phyloP scores from a whole-genome alignment of 1,284 basidiomycete species.

The Cryptococcus wingfieldii region DNA sequence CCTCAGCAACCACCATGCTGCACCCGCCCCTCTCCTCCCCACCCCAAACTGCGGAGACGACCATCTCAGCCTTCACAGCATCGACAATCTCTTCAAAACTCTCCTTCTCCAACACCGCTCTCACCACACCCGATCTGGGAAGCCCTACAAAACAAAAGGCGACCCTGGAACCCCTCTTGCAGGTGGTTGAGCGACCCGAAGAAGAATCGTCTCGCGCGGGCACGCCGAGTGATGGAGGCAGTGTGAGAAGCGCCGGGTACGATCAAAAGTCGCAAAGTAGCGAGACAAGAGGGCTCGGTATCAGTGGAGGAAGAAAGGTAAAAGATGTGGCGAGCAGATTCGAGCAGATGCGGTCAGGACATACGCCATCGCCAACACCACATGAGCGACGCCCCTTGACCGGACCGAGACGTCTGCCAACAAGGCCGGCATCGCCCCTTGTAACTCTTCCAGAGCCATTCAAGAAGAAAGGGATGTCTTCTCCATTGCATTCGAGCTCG shows the following conservation, averaged over 20 bases:
- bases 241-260: neutral
- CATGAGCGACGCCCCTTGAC: neutral
- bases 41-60: constrained; percentile 20
- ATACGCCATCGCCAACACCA: neutral
- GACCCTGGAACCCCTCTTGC: constrained; percentile 19
- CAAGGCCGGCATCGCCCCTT: neutral
- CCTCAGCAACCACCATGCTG: neutral
- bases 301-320: constrained; percentile 23
- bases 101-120: constrained; percentile 19
- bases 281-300: constrained; percentile 10
- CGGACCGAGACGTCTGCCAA: neutral
- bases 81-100: constrained; percentile 18
- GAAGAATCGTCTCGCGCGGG: constrained; percentile 1
- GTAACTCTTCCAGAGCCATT: too few relatives aligned
- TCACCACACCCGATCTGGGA: constrained; percentile 28
- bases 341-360: constrained; percentile 8
- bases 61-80: constrained; percentile 3
- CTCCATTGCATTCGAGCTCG: too few relatives aligned
- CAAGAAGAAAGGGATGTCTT: too few relatives aligned
- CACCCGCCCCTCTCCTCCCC: constrained; percentile 11
- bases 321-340: constrained; percentile 21
- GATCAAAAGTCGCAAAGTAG: neutral
- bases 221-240: constrained; percentile 10
- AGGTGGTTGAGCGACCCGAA: constrained; percentile 13
- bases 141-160: constrained; percentile 7